Evolutionary conservation across 768 basidiomycete genomes (phyloP), one percentile per base, ranked within the genome.

Genomic region (Chiua virens): DNA sequence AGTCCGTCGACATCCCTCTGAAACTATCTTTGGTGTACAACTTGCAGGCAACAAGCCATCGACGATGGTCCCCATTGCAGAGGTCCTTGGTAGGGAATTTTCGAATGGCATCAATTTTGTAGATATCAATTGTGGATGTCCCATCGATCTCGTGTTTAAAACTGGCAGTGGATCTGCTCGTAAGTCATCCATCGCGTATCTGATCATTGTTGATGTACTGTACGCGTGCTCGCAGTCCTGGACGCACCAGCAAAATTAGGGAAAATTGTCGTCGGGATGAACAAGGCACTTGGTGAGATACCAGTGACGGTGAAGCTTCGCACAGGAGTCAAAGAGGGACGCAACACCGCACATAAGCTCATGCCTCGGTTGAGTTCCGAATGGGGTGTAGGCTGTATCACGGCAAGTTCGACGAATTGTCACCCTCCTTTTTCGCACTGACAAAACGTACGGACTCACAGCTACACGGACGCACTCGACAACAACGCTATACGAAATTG

Each of bases 91-190:
- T 3, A 81, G 78, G 54, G 86, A 91, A 64, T 80, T 83, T 57
- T 75, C 75, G 1, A 74, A 77, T 13, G 76, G 78, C 18, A 70
- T 97, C 20, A 92, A 98, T 62, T 98, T 97, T 60, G 90, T 95
- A 2, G 95, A 99, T 63, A 72, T 98, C 56, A 99, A 99, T 63
- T 91, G 92, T 68, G 95, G 95, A 8, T 98, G 97, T 69, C 97
- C 97, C 4, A 98, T 98, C 59, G 97, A 99, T 69, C 74, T 98
- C 38, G 91, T 99, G 1, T 97, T 95, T 73, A 89, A 88, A 61
- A 80, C 81, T 14, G 94, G 94, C 4, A 93, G 92, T 49, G 94
- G 94, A 0, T 89, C 88, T 50, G 94, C 94, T 23, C 68, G 93
- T 94, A 60, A 45, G 88, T 85, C 20, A 11, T 10, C n/a, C 35